Evolutionary conservation across 2,329 filamentous ascomycete genomes (phyloP), one percentile per base, ranked within the genome.

Genomic region (Cyphellophora attinorum): DNA sequence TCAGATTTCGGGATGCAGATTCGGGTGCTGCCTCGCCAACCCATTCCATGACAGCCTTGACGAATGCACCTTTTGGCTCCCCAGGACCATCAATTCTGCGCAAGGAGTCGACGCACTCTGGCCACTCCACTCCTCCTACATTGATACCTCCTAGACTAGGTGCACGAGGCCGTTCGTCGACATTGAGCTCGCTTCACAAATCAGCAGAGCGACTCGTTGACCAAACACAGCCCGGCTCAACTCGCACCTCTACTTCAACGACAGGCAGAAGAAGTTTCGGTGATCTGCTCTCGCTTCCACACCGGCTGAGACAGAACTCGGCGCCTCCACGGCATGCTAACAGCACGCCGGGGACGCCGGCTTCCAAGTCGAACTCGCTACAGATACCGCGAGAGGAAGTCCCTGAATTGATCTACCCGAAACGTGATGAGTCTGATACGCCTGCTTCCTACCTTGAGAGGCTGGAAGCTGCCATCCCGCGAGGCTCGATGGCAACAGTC

Each of bases 241-340:
- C 64, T 3, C 72, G 86, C 33, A 88, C 77, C 5, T 94, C 88
- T 1, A 85, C 81, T 1, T 94, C 85, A 1, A 89, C 81, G 0
- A 70, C 64, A n/a, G 86, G 88, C 4, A 75, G 91, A 35, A 91
- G 88, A 59, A 96, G 89, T 58, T 85, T 98, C 49, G 85, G 88
- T 34, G 91, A 94, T 47, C 65, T 96, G 13, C 78, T 98, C 50
- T 80, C 76, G 11, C 64, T 95, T 19, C 68, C 74, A 13, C 72
- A 76, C 43, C 76, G 88, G 43, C 70, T 94, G 40, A 75, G 89
- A 31, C 83, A 93, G 51, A 84, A 85, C 48, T 83, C 83, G 1
- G 86, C 93, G 31, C 63, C 73, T 27, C 71, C 68, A 16, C 72
- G 79, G 11, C 75, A 84, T 51, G 79, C 79, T 11, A 79, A 79